Percentiles rank a stretch among this genome's conserved stretches.
Evolutionary conservation across 2,329 filamentous ascomycete genomes (phyloP).

Genomic region (Thermothelomyces thermophilus): DNA sequence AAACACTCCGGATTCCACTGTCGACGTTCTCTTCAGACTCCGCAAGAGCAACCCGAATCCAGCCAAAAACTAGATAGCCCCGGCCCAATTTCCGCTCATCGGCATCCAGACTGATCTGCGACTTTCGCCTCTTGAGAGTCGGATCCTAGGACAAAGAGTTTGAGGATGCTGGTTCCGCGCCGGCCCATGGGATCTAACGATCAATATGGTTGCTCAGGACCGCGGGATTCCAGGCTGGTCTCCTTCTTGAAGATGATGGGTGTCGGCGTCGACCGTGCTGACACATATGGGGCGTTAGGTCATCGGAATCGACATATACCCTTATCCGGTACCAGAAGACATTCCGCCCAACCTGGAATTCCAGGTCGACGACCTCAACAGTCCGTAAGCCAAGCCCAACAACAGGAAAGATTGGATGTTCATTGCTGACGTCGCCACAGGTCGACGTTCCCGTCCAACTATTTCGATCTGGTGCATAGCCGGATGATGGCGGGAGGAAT

Average conservation of each 20-base stretch:
- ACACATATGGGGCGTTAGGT: slow-evolving; percentile 43
- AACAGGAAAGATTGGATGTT: too few relatives aligned
- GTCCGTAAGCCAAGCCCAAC: slow-evolving; percentile 37
- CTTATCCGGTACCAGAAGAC: slow-evolving; percentile 60
- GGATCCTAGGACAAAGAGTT: not conserved
- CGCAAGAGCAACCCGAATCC: too few relatives aligned
- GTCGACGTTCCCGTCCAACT: slow-evolving; percentile 61
- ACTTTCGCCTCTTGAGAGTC: not conserved
- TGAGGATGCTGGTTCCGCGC: not conserved
- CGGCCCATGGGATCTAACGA: not conserved
- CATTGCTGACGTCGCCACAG: slow-evolving; percentile 29
- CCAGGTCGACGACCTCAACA: slow-evolving; percentile 67
- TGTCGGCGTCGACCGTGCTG: slow-evolving; percentile 5
- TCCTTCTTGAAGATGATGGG: too few relatives aligned
- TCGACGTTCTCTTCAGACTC: not conserved
- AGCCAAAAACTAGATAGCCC: too few relatives aligned
- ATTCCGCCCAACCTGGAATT: slow-evolving; percentile 60
- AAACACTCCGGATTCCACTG: slow-evolving; percentile 8
- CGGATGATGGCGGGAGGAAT: slow-evolving; percentile 66
- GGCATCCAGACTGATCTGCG: too few relatives aligned
- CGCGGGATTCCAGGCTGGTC: not conserved
- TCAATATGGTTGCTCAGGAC: not conserved
- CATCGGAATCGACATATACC: slow-evolving; percentile 64
- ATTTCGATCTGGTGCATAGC: slow-evolving; percentile 82
- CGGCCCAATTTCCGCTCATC: too few relatives aligned